Conservation (phyloP, 2,329 filamentous ascomycete species). For the Fusarium begoniae region DNA sequence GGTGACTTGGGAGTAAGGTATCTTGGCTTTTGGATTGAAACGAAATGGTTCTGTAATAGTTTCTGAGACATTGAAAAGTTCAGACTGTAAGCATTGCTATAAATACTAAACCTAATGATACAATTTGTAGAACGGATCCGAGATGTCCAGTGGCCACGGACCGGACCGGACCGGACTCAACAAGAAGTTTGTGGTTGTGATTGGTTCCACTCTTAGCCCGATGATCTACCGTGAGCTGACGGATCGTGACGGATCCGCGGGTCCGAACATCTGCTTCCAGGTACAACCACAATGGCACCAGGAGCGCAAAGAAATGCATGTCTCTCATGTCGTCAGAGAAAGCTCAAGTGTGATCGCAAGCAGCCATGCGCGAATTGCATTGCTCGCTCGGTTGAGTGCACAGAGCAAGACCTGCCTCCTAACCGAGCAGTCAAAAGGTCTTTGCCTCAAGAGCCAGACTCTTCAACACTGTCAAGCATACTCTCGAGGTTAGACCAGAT, state of each 20-base stretch:
- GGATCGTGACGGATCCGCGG: neutral
- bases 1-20: neutral
- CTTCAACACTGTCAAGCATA: neutral
- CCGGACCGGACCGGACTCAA: neutral
- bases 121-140: neutral
- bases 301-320: neutral
- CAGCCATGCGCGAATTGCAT: neutral
- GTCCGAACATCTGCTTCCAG: neutral
- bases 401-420: neutral
- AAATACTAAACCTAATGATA: neutral
- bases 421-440: neutral
- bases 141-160: neutral
- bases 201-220: rapidly evolving
- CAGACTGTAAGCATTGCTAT: neutral
- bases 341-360: neutral
- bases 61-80: rapidly evolving
- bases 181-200: no score
- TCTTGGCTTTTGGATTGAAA: no score
- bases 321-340: neutral
- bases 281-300: neutral
- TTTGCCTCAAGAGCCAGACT: neutral
- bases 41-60: rapidly evolving
- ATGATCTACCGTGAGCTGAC: neutral
- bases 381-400: neutral
- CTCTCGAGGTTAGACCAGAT: neutral